phyloP scores from a whole-genome alignment of 2,329 filamentous ascomycete species.

The Hypomyces perniciosus region DNA sequence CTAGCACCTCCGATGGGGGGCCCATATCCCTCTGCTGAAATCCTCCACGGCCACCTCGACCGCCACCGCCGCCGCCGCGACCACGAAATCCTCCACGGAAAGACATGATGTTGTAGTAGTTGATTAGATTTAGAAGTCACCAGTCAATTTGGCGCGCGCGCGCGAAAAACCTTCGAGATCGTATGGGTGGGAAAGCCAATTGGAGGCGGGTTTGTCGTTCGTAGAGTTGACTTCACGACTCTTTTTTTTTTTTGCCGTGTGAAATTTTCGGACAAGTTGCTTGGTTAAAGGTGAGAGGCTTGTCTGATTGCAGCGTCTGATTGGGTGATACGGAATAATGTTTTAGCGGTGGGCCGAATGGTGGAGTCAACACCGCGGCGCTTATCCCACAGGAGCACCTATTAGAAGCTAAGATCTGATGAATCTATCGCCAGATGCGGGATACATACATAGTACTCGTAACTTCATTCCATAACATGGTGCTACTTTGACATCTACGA shows the following conservation, averaged over 20 bases:
- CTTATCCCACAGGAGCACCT: too few species aligned
- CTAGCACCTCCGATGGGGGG: conserved; percentile 32
- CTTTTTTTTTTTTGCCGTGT: conserved; percentile 8
- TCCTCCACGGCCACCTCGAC: conserved; percentile 33
- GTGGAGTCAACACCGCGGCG: background rate
- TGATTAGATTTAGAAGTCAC: background rate
- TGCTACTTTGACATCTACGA: too few species aligned
- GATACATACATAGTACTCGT: background rate
- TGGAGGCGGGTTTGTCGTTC: background rate
- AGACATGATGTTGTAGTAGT: conserved; percentile 25
- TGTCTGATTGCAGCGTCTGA: conserved; percentile 6
- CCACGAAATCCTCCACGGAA: conserved; percentile 21
- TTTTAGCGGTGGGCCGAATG: background rate
- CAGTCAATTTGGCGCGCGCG: background rate
- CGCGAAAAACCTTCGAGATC: background rate
- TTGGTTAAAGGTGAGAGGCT: background rate
- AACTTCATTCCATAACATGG: background rate
- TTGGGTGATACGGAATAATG: conserved; percentile 15
- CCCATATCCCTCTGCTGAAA: conserved; percentile 36
- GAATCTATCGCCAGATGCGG: background rate
- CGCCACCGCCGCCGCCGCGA: conserved; percentile 30
- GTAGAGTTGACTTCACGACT: conserved; percentile 1
- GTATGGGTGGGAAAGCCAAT: background rate
- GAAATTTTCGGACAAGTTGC: conserved; percentile 11
- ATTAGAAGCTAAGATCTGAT: background rate